Percentiles rank a stretch among this genome's conserved stretches.
Evolutionary conservation across 495 filamentous ascomycete genomes (phyloP).

Genomic region (Oleoguttula mirabilis): DNA sequence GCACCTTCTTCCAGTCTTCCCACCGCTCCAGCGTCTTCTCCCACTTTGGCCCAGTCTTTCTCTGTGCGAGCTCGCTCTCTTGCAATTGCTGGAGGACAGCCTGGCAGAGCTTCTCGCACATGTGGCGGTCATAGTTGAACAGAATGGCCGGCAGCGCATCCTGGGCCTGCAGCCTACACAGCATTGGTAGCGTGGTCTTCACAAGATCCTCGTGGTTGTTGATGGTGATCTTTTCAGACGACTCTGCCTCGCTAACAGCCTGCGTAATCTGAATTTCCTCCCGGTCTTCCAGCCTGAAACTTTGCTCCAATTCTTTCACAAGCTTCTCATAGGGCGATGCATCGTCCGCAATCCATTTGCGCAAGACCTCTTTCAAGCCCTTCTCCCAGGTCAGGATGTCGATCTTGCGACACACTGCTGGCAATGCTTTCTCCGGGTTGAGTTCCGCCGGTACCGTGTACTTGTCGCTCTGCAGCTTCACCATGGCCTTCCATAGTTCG

Average conservation of each 20-base stretch:
- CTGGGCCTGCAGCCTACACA: conserved; percentile 47
- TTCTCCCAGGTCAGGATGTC: conserved; percentile 56
- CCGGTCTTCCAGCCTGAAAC: conserved; percentile 4
- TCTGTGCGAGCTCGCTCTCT: conserved; percentile 43
- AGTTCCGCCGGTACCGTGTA: conserved; percentile 35
- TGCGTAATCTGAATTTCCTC: conserved; percentile 5
- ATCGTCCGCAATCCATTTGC: conserved; percentile 46
- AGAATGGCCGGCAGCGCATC: conserved; percentile 60
- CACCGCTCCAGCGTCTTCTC: conserved; percentile 40
- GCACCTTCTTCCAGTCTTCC: conserved; percentile 39
- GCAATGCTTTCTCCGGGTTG: conserved; percentile 34
- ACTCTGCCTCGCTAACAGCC: neutral
- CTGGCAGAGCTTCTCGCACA: conserved; percentile 46
- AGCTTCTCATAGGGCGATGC: conserved; percentile 52
- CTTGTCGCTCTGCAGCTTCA: conserved; percentile 34
- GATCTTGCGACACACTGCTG: conserved; percentile 40
- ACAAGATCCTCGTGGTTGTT: conserved; percentile 27
- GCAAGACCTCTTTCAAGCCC: conserved; percentile 45
- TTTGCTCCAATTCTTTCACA: conserved; percentile 29
- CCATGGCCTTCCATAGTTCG: conserved; percentile 50
- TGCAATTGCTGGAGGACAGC: conserved; percentile 39
- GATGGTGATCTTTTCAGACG: neutral
- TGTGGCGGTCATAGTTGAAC: conserved; percentile 60
- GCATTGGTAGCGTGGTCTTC: conserved; percentile 44
- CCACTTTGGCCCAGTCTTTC: conserved; percentile 46